Evolutionary conservation across 1,284 basidiomycete genomes (phyloP), one percentile per base, ranked within the genome.

Genomic region (Microbotryum saponariae): DNA sequence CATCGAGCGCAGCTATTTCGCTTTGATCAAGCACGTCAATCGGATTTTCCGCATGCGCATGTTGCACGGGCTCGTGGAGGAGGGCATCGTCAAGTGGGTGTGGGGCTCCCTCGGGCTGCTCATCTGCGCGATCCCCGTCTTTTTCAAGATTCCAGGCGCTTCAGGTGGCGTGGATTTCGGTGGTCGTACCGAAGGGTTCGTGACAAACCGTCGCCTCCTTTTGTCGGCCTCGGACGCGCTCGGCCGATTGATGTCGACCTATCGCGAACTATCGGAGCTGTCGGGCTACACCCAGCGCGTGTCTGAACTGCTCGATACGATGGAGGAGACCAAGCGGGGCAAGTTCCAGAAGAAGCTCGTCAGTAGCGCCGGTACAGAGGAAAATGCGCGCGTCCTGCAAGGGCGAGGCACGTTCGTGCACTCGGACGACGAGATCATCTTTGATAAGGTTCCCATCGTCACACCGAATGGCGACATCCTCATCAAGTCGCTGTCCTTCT

Each of bases 261-360:
- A 97, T 49, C 62, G 65, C 53, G 91, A 97, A 74, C 80, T 98
- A 5, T 87, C 91, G 7, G 94, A 98, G 75, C 83, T 98, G 37
- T 91, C 93, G 2, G 94, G 94, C 14, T 97, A 97, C 76, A 97
- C 94, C 0, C 83, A 91, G 1, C 85, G 94, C 21, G 93, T 98
- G 0, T 86, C 88, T 27, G 83, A 87, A 54, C 81, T 97, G 12
- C 81, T 98, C 9, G 89, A 94, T 60, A 91, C 91, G 0, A 96
- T 97, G 86, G 82, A 86, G 20, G 91, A 93, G 62, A 83, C 97
- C 50, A 84, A 85, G 68, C 78, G 82, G 54, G 91, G 91, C 48
- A 86, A 86, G 70, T 96, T 90, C 68, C 84, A 96, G 74, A 98
- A 97, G 78, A 86, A 85, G 51, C 80, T 91, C 8, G 85, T 94